Percentiles rank a stretch among this genome's conserved stretches.
phyloP scores from a whole-genome alignment of 73 alveolate species.

The Tetrahymena elliotti region DNA sequence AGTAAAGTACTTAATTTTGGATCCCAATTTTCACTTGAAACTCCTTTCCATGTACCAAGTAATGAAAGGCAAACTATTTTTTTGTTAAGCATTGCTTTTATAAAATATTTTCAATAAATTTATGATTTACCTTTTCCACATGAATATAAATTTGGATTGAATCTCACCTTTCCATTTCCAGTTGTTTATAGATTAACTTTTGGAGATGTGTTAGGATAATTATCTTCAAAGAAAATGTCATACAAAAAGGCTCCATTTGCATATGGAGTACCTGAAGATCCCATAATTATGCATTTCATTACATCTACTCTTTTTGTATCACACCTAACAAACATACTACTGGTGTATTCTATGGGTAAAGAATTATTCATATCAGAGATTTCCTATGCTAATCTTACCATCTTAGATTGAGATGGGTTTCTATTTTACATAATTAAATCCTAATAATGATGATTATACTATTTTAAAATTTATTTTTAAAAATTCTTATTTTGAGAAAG shows the following conservation, averaged over 20 bases:
- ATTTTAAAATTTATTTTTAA: background rate
- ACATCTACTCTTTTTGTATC: slow-evolving; percentile 86
- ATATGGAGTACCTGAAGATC: slow-evolving; percentile 95
- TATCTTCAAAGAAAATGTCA: slow-evolving; percentile 83
- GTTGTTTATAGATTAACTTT: slow-evolving; percentile 88
- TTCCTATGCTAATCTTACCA: slow-evolving; percentile 87
- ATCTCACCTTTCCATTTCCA: slow-evolving; percentile 82
- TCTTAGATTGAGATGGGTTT: slow-evolving; percentile 40
- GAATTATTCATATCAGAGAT: slow-evolving; percentile 88
- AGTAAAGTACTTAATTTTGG: slow-evolving; percentile 87
- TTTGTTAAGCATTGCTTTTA: background rate
- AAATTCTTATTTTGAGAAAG: no score
- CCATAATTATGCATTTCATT: slow-evolving; percentile 92
- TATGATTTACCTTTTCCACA: slow-evolving; percentile 67
- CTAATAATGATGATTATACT: slow-evolving; percentile 52
- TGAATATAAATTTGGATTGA: slow-evolving; percentile 93
- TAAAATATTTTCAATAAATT: background rate
- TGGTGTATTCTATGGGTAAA: slow-evolving; percentile 90
- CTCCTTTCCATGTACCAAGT: slow-evolving; percentile 96
- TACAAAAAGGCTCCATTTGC: slow-evolving; percentile 94
- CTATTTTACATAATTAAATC: background rate
- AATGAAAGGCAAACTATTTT: slow-evolving; percentile 79
- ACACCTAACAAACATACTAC: slow-evolving; percentile 89
- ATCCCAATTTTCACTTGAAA: slow-evolving; percentile 98
- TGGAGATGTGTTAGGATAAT: slow-evolving; percentile 93